Conservation (phyloP, 306 rosid species). For the Albizia julibrissin region DNA sequence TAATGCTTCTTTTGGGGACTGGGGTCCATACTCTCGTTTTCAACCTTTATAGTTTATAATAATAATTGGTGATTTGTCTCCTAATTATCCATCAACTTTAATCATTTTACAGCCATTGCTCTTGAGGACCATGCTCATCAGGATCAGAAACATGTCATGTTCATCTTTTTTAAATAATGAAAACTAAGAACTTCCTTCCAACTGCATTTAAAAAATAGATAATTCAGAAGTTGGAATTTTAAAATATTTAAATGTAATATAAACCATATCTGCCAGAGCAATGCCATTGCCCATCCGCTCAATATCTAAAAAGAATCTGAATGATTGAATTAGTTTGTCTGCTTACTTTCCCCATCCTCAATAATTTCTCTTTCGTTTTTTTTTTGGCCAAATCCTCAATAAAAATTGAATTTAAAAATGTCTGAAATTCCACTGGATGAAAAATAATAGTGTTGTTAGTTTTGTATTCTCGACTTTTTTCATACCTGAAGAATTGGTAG, state of each 20-base stretch:
- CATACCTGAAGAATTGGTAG: slow-evolving; percentile 56
- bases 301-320: not conserved
- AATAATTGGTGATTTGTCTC: not conserved
- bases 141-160: not conserved
- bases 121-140: not conserved
- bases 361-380: not conserved
- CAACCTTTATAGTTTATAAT: too few relatives aligned
- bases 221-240: not conserved
- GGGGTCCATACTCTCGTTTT: too few relatives aligned
- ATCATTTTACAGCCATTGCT: not conserved
- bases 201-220: not conserved
- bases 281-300: not conserved
- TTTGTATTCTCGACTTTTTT: not conserved
- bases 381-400: too few relatives aligned
- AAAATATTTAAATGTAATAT: too few relatives aligned
- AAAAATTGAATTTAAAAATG: not conserved
- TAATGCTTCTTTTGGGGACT: not conserved
- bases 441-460: not conserved
- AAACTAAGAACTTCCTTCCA: not conserved
- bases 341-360: not conserved
- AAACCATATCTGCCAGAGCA: not conserved
- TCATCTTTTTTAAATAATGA: not conserved
- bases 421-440: not conserved
- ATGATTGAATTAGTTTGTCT: not conserved
- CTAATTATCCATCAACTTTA: not conserved